Conservation (phyloP, 2,329 filamentous ascomycete genomes). For the Cryphonectria radicalis region DNA sequence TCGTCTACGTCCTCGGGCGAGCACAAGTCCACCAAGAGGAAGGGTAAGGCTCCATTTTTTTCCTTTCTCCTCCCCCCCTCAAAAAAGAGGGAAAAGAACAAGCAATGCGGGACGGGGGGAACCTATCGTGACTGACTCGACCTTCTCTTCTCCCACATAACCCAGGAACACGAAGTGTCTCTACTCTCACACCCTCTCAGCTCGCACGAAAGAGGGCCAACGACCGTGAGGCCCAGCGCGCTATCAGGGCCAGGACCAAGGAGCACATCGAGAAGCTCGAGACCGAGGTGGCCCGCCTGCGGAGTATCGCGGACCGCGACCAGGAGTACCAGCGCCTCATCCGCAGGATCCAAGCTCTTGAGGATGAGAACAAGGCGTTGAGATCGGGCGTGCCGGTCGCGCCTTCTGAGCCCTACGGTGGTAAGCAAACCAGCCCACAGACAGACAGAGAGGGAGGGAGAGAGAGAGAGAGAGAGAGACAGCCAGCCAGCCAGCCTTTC, state of each 20-base stretch:
- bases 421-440: constrained; percentile 41
- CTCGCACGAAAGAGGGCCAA: constrained; percentile 89
- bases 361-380: constrained; percentile 55
- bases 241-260: constrained; percentile 85
- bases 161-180: constrained; percentile 73
- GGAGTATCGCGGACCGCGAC: constrained; percentile 52
- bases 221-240: constrained; percentile 86
- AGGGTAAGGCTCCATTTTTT: constrained; percentile 43
- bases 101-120: constrained; percentile 20
- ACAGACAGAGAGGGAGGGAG: too few species aligned
- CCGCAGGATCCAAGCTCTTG: constrained; percentile 56
- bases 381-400: constrained; percentile 51
- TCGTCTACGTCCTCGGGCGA: constrained; percentile 49
- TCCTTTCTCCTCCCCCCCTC: not conserved
- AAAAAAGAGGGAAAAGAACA: constrained; percentile 1
- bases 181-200: constrained; percentile 85
- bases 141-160: constrained; percentile 16
- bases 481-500: not conserved
- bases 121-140: constrained; percentile 23
- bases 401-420: constrained; percentile 46
- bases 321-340: constrained; percentile 57
- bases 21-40: constrained; percentile 49
- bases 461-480: not conserved
- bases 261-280: constrained; percentile 82
- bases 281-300: constrained; percentile 73